Conservation (phyloP, 768 basidiomycete species). For the Crepidotus variabilis region DNA sequence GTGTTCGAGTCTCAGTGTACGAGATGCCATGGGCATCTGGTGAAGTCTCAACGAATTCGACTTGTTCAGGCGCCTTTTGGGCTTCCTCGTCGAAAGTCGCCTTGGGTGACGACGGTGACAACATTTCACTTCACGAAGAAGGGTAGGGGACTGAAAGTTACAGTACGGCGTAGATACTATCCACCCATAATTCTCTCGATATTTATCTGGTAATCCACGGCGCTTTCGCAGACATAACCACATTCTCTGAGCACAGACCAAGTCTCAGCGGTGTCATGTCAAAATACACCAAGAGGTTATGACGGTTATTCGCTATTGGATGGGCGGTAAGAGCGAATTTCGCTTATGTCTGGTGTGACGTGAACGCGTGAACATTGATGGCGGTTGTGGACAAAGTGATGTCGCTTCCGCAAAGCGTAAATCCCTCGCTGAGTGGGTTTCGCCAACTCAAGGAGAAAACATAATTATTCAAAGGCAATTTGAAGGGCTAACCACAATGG, state of each 20-base stretch:
- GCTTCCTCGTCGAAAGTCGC: constrained; percentile 13
- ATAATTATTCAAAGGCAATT: no score
- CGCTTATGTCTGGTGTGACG: not conserved
- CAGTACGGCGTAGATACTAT: not conserved
- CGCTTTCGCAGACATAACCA: not conserved
- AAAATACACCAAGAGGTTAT: not conserved
- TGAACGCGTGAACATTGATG: no score
- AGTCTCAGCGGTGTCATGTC: not conserved
- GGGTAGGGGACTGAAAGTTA: not conserved
- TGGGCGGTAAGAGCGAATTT: not conserved
- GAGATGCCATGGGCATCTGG: constrained; percentile 4
- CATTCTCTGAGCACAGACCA: not conserved
- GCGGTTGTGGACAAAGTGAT: no score
- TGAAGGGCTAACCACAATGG: no score
- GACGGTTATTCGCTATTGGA: not conserved
- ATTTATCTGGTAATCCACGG: not conserved
- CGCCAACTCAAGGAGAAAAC: no score
- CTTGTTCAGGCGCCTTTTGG: constrained; percentile 7
- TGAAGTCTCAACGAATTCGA: not conserved
- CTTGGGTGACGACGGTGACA: constrained; percentile 4
- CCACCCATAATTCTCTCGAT: not conserved
- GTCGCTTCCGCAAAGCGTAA: no score
- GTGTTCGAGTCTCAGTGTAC: not conserved
- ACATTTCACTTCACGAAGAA: constrained; percentile 5
- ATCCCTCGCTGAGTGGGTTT: no score